Evolutionary conservation across 345 rosid species (phyloP).

Genomic region (Rhizophora mangle): DNA sequence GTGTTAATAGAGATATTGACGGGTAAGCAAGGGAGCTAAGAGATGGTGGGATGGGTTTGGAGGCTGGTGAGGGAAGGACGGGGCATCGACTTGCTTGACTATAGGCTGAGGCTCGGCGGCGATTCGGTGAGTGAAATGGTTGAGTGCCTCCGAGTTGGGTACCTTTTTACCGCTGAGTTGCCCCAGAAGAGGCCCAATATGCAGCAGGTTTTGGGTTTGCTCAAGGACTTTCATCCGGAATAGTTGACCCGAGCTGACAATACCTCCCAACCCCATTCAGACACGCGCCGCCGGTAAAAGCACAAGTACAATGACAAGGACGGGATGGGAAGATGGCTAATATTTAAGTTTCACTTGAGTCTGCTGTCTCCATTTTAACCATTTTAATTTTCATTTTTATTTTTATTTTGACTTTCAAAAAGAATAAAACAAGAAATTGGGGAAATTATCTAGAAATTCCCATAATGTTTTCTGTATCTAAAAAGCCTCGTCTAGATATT

Average conservation of each 20-base stretch:
- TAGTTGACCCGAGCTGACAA: conserved; percentile 1
- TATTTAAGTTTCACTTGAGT: neutral
- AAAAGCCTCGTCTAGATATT: too few relatives aligned
- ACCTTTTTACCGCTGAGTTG: conserved; percentile 76
- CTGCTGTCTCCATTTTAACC: conserved; percentile 2
- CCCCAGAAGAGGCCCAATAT: conserved; percentile 79
- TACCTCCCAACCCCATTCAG: neutral
- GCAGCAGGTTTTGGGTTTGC: conserved; percentile 87
- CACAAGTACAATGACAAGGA: too few relatives aligned
- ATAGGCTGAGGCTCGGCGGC: conserved; percentile 46
- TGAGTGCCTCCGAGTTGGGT: conserved; percentile 76
- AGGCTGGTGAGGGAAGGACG: conserved; percentile 60
- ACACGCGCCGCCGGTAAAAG: neutral
- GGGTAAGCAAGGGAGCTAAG: conserved; percentile 55
- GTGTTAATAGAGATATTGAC: conserved; percentile 71
- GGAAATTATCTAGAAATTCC: too few relatives aligned
- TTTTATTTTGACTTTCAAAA: neutral
- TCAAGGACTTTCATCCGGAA: conserved; percentile 61
- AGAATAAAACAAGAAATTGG: too few relatives aligned
- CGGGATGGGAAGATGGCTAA: too few relatives aligned
- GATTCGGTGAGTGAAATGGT: conserved; percentile 70
- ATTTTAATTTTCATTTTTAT: neutral
- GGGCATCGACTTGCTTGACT: conserved; percentile 60
- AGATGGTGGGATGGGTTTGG: conserved; percentile 52
- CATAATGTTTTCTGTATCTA: too few relatives aligned